Conservation (phyloP, 2,329 filamentous ascomycete genomes). For the Lomentospora prolificans region DNA sequence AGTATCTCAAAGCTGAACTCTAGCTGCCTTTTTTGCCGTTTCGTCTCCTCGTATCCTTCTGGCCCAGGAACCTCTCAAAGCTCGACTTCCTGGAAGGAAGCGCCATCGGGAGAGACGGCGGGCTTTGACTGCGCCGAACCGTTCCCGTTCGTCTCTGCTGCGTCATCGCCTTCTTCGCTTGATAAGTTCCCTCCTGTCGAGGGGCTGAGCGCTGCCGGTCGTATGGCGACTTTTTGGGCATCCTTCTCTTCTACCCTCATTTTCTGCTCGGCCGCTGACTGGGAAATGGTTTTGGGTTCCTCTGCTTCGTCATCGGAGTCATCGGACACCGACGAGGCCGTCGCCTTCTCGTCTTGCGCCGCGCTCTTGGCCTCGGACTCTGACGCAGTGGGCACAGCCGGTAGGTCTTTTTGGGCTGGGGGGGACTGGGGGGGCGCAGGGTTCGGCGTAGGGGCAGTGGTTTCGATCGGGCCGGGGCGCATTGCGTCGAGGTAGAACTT, state of each 20-base stretch:
- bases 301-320: constrained; percentile 21
- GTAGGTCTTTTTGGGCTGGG: constrained; percentile 25
- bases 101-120: constrained; percentile 41
- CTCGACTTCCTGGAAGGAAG: constrained; percentile 55
- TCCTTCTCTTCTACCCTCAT: constrained; percentile 45
- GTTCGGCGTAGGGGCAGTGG: constrained; percentile 27
- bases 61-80: constrained; percentile 26
- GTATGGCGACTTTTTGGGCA: constrained; percentile 41
- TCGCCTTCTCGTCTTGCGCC: constrained; percentile 16
- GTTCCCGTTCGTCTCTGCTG: constrained; percentile 20
- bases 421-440: constrained; percentile 15
- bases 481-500: constrained; percentile 90
- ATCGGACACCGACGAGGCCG: constrained; percentile 20
- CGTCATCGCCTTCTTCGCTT: constrained; percentile 20
- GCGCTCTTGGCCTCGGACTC: constrained; percentile 11
- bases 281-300: constrained; percentile 23
- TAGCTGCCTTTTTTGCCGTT: no score
- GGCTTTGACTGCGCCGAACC: constrained; percentile 27
- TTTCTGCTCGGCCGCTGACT: constrained; percentile 38
- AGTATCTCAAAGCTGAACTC: no score
- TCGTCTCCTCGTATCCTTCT: background rate
- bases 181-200: constrained; percentile 15
- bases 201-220: constrained; percentile 22
- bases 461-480: constrained; percentile 30
- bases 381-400: constrained; percentile 15